phyloP scores from a whole-genome alignment of 108 stramenopile genomes.

The Mediolabrus comicus region DNA sequence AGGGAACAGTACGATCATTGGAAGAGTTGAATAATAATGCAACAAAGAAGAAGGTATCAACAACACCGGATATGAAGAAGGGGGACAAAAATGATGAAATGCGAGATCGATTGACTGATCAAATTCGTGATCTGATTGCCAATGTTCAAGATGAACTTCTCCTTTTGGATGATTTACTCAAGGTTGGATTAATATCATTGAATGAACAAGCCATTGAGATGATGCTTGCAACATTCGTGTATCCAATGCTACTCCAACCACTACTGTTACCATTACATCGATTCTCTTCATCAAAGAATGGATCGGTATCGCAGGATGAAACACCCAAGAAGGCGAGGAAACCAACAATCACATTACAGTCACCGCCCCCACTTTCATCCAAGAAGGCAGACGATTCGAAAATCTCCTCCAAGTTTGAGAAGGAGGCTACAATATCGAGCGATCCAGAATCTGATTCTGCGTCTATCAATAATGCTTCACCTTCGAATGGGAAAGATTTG shows the following conservation, averaged over 20 bases:
- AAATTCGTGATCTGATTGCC: conserved; percentile 59
- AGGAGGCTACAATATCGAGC: not conserved
- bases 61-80: conserved; percentile 38
- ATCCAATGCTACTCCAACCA: conserved; percentile 83
- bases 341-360: conserved; percentile 15
- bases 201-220: conserved; percentile 89
- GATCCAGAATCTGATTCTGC: not conserved
- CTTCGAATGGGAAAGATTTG: not conserved
- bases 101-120: conserved; percentile 29
- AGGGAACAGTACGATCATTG: conserved; percentile 70
- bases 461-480: not conserved
- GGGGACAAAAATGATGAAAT: conserved; percentile 20
- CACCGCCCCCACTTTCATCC: conserved; percentile 21
- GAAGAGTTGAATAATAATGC: conserved; percentile 36
- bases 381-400: not conserved
- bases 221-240: conserved; percentile 89
- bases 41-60: not conserved
- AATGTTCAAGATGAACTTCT: conserved; percentile 82
- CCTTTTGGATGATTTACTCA: conserved; percentile 80
- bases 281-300: conserved; percentile 24
- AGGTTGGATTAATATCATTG: conserved; percentile 77
- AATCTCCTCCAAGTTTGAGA: not conserved
- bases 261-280: conserved; percentile 71
- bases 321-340: not conserved
- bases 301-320: not conserved